Conservation (phyloP, 148 eudicot genomes). For the Amaranthus cruentus region DNA sequence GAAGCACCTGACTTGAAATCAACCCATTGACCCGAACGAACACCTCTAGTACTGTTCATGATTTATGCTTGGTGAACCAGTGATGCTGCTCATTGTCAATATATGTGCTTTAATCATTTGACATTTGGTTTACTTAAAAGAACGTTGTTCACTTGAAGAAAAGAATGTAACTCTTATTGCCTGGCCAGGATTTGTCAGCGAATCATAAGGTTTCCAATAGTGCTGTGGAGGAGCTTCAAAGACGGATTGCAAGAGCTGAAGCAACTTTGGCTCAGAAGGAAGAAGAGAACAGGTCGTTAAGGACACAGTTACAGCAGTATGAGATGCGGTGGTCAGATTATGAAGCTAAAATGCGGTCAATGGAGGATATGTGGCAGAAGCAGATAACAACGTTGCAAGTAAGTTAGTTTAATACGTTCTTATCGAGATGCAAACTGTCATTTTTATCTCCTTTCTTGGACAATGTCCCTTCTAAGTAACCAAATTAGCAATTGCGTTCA, state of each 20-base stretch:
- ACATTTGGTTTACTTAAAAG: background rate
- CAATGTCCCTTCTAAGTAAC: background rate
- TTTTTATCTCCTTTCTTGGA: background rate
- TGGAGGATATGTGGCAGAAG: constrained; percentile 90
- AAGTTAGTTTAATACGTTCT: constrained; percentile 22
- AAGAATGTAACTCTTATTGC: constrained; percentile 22
- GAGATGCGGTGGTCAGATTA: constrained; percentile 62
- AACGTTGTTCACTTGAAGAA: background rate
- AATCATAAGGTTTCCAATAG: constrained; percentile 35
- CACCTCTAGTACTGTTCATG: background rate
- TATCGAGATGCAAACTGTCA: background rate
- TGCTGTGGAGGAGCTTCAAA: constrained; percentile 60
- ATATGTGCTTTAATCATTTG: background rate
- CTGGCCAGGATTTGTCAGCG: constrained; percentile 56
- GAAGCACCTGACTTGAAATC: too few relatives aligned
- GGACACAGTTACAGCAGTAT: constrained; percentile 51
- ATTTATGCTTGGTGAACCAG: background rate
- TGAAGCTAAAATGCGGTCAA: constrained; percentile 72
- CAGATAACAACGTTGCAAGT: constrained; percentile 75
- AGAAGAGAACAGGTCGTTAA: constrained; percentile 63
- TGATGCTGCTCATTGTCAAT: background rate
- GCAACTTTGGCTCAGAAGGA: constrained; percentile 54
- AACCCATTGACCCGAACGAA: too few relatives aligned
- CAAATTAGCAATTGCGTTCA: background rate
- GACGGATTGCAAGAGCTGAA: constrained; percentile 57